These are phyloP conservation scores for Myxozyma vanderwaltii DNA, from an alignment of 805 yeast genomes.

Conservation along the genomic window DNA sequence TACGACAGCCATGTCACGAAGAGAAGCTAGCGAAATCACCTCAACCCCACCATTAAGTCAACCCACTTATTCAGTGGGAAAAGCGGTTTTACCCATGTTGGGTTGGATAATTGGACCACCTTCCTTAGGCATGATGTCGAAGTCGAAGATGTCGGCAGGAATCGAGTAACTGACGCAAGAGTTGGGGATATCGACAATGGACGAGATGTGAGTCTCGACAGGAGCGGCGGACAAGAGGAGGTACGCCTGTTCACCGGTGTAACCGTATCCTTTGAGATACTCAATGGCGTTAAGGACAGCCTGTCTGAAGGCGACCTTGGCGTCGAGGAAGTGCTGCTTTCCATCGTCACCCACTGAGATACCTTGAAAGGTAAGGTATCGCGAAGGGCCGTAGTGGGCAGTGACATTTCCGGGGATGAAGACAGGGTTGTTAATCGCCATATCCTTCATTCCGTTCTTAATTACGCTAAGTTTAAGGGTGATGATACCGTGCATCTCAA, in stretches of 20 bases:
- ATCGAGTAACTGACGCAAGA: conserved; percentile 54
- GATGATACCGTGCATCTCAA: conserved; percentile 54
- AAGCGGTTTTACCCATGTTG: conserved; percentile 30
- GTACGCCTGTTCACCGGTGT: conserved; percentile 55
- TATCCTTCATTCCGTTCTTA: conserved; percentile 48
- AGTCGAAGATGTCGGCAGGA: conserved; percentile 56
- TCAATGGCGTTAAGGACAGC: conserved; percentile 54
- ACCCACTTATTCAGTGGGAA: conserved; percentile 11
- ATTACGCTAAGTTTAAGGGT: conserved; percentile 49
- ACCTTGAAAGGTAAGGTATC: conserved; percentile 56
- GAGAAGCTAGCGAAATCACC: neutral
- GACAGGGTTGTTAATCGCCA: conserved; percentile 51
- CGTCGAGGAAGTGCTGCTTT: conserved; percentile 49
- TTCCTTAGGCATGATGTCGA: conserved; percentile 43
- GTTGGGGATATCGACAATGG: conserved; percentile 56
- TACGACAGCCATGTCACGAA: no score
- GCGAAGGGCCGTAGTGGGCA: conserved; percentile 52
- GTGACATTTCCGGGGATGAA: conserved; percentile 53
- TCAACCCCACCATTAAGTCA: no score
- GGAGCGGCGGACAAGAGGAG: conserved; percentile 52
- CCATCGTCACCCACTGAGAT: conserved; percentile 55
- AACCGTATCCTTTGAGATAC: conserved; percentile 53
- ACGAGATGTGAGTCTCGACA: conserved; percentile 55
- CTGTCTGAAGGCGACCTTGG: conserved; percentile 56
- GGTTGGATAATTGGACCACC: conserved; percentile 30